A percentile compares a stretch with the other conserved stretches of the same genome.
Conservation (phyloP, 2,329 filamentous ascomycete species). For the Xylaria sp. region DNA sequence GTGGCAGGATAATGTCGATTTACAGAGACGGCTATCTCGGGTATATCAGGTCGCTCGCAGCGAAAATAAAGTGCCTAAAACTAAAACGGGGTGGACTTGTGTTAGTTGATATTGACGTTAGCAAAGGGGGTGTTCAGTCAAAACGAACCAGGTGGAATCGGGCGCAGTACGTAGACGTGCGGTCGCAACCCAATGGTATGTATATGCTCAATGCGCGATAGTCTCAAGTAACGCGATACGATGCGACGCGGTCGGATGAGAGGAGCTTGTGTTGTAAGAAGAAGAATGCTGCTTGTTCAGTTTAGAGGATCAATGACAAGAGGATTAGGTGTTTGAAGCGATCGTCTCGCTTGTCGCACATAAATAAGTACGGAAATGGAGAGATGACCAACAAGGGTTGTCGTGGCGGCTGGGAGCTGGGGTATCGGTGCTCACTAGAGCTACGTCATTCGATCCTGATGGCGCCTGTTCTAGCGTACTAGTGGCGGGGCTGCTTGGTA, state of each 20-base stretch:
- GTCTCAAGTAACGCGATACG: neutral
- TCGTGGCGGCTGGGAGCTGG: slow-evolving; percentile 25
- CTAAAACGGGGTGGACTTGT: neutral
- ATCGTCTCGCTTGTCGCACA: slow-evolving; percentile 32
- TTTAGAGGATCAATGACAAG: slow-evolving; percentile 14
- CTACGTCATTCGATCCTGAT: slow-evolving; percentile 43
- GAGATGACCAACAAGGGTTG: slow-evolving; percentile 32
- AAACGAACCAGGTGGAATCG: neutral
- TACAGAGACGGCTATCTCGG: slow-evolving; percentile 16
- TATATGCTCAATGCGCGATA: slow-evolving; percentile 5
- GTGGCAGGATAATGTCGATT: slow-evolving; percentile 43
- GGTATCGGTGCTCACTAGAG: slow-evolving; percentile 32
- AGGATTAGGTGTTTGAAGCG: slow-evolving; percentile 18
- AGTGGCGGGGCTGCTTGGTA: neutral
- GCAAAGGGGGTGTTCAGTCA: neutral
- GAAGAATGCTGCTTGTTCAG: slow-evolving; percentile 21
- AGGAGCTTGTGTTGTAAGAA: slow-evolving; percentile 7
- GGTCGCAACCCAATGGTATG: slow-evolving; percentile 11
- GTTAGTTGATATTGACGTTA: neutral
- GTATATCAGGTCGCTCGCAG: slow-evolving; percentile 11
- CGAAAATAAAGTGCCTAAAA: neutral
- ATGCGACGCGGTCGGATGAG: slow-evolving; percentile 16
- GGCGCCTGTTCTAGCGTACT: neutral
- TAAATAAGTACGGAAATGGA: slow-evolving; percentile 34
- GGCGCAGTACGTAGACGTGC: neutral